A percentile compares a stretch with the other conserved stretches of the same genome.
Evolutionary conservation across 441 rosid genomes (phyloP).

Genomic region (Adansonia madagascariensis): DNA sequence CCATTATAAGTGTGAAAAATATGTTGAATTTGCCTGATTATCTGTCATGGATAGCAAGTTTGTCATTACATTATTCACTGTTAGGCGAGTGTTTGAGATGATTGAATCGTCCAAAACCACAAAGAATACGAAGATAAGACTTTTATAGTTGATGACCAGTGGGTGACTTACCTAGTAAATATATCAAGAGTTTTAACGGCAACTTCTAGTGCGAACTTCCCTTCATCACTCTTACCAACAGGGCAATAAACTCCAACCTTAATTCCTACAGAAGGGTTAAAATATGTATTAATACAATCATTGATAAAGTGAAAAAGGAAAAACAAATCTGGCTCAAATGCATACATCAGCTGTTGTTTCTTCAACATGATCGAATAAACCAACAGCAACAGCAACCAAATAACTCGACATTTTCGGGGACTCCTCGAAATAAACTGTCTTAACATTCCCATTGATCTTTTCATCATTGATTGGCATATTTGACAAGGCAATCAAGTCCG

Average conservation of each 20-base stretch:
- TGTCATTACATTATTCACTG: neutral
- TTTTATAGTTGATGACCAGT: neutral
- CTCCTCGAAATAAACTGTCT: constrained; percentile 75
- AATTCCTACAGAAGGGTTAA: constrained; percentile 47
- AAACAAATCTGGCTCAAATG: neutral
- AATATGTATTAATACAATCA: neutral
- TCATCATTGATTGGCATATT: constrained; percentile 81
- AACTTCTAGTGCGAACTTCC: constrained; percentile 82
- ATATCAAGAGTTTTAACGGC: constrained; percentile 86
- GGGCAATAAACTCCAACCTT: constrained; percentile 91
- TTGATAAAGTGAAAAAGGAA: neutral
- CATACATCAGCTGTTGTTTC: constrained; percentile 82
- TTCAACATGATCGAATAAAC: constrained; percentile 86
- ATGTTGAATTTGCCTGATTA: neutral
- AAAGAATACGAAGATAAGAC: neutral
- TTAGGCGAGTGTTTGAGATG: neutral
- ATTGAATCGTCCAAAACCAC: neutral
- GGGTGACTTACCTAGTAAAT: constrained; percentile 66
- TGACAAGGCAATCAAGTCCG: constrained; percentile 82
- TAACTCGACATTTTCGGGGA: constrained; percentile 95
- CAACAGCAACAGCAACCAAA: constrained; percentile 90
- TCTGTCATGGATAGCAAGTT: neutral
- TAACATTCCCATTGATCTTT: constrained; percentile 64
- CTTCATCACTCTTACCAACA: constrained; percentile 87
- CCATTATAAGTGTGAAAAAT: constrained; percentile 17